Percentiles rank a stretch among this genome's conserved stretches.
Evolutionary conservation across 108 stramenopile genomes (phyloP).

Genomic region (Conticribra weissflogii): DNA sequence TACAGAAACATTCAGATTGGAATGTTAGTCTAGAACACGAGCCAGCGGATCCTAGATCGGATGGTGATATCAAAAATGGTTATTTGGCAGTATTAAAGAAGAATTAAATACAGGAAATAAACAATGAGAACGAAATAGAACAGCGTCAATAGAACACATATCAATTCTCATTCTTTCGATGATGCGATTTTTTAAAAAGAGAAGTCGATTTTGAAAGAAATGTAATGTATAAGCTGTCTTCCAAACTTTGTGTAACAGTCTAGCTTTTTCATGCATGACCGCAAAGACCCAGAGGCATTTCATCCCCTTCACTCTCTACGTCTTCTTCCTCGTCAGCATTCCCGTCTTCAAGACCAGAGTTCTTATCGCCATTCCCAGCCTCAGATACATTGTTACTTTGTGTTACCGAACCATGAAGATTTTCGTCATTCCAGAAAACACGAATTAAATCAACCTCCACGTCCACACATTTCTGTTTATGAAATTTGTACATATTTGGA

Average conservation of each 20-base stretch:
- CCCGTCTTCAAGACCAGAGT: slow-evolving; percentile 1
- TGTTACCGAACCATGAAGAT: background rate
- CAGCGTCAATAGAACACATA: too few relatives aligned
- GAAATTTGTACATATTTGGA: slow-evolving; percentile 92
- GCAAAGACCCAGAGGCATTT: slow-evolving; percentile 25
- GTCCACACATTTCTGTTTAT: slow-evolving; percentile 85
- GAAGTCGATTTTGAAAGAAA: too few relatives aligned
- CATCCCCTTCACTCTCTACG: slow-evolving; percentile 31
- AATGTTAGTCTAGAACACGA: slow-evolving; percentile 20
- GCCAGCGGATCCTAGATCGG: slow-evolving; percentile 46
- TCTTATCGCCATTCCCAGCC: background rate
- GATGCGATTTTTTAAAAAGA: too few relatives aligned
- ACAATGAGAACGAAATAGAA: too few relatives aligned
- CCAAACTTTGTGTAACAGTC: background rate
- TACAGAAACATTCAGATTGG: slow-evolving; percentile 32
- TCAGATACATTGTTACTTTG: background rate
- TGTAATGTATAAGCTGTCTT: too few relatives aligned
- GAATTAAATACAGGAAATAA: slow-evolving; percentile 8
- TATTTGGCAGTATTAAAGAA: slow-evolving; percentile 50
- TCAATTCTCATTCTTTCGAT: too few relatives aligned
- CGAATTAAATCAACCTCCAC: slow-evolving; percentile 94
- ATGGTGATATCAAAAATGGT: slow-evolving; percentile 39
- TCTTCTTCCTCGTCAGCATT: slow-evolving; percentile 1
- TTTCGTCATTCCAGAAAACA: slow-evolving; percentile 43
- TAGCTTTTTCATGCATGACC: slow-evolving; percentile 14